phyloP scores from a whole-genome alignment of 2,329 filamentous ascomycete genomes.

The Seiridium unicorne region DNA sequence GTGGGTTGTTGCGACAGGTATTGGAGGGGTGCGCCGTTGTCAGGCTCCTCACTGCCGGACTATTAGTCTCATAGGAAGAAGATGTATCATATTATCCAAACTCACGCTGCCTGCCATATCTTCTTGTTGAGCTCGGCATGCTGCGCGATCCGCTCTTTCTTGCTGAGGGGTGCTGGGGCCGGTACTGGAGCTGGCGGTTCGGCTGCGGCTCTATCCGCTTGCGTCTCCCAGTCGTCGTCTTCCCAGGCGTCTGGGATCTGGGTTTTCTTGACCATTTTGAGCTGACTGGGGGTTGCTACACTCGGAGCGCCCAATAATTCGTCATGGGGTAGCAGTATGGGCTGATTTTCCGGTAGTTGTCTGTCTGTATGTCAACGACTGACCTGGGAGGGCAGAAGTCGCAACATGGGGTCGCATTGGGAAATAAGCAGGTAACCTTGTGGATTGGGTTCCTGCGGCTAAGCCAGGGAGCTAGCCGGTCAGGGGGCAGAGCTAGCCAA shows the following conservation, averaged over 20 bases:
- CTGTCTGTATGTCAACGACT: no score
- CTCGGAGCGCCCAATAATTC: no score
- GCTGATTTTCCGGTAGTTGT: no score
- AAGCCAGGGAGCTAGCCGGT: not conserved
- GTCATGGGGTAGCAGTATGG: no score
- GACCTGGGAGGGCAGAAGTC: not conserved
- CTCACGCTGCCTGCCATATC: constrained; percentile 86
- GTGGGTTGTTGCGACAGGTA: constrained; percentile 67
- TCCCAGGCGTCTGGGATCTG: constrained; percentile 80
- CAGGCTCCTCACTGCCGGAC: constrained; percentile 9
- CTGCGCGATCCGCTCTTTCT: constrained; percentile 73
- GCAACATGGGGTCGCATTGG: not conserved
- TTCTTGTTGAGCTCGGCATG: constrained; percentile 83
- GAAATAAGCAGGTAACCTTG: not conserved
- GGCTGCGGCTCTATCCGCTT: constrained; percentile 60
- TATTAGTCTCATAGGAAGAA: constrained; percentile 3
- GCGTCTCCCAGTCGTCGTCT: constrained; percentile 78
- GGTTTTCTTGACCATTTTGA: constrained; percentile 44
- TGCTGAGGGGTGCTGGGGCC: constrained; percentile 52
- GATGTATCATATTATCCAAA: constrained; percentile 5
- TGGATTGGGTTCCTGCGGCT: not conserved
- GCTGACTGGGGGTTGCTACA: no score
- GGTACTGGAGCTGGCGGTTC: constrained; percentile 29
- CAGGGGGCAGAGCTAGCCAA: not conserved
- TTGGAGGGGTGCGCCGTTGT: constrained; percentile 68